Conservation (phyloP, 2,329 filamentous ascomycete genomes). For the Alternaria sp. region DNA sequence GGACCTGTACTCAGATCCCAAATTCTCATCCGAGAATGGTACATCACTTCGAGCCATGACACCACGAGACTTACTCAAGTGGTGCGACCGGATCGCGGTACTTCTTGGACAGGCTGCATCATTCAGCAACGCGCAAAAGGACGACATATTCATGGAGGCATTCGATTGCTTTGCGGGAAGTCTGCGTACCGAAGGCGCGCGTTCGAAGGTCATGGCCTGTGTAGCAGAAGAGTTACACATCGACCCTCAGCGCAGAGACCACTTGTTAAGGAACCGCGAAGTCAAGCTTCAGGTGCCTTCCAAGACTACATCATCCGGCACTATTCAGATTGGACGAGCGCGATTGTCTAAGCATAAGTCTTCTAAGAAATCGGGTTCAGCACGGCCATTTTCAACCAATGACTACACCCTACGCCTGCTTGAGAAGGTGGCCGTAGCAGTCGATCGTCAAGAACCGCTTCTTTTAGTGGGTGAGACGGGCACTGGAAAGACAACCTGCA, state of each 20-base stretch:
- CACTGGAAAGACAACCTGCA: slow-evolving; percentile 95
- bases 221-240: slow-evolving; percentile 90
- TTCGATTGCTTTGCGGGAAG: slow-evolving; percentile 90
- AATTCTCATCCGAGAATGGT: slow-evolving; percentile 60
- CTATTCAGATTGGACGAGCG: slow-evolving; percentile 49
- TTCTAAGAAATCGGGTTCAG: slow-evolving; percentile 46
- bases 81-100: slow-evolving; percentile 77
- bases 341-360: slow-evolving; percentile 53
- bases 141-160: slow-evolving; percentile 92
- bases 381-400: slow-evolving; percentile 82
- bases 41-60: slow-evolving; percentile 67
- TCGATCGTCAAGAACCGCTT: slow-evolving; percentile 85
- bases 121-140: slow-evolving; percentile 71
- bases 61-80: slow-evolving; percentile 85
- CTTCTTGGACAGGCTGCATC: slow-evolving; percentile 68
- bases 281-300: slow-evolving; percentile 62
- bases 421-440: slow-evolving; percentile 84
- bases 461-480: slow-evolving; percentile 98
- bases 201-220: slow-evolving; percentile 65
- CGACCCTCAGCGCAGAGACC: slow-evolving; percentile 78
- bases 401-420: slow-evolving; percentile 82
- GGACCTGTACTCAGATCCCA: slow-evolving; percentile 49
- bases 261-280: slow-evolving; percentile 75
- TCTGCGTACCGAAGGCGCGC: slow-evolving; percentile 69
- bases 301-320: slow-evolving; percentile 35